phyloP scores from a whole-genome alignment of 257 asterid genomes.

The Nicotiana obtusifolia region DNA sequence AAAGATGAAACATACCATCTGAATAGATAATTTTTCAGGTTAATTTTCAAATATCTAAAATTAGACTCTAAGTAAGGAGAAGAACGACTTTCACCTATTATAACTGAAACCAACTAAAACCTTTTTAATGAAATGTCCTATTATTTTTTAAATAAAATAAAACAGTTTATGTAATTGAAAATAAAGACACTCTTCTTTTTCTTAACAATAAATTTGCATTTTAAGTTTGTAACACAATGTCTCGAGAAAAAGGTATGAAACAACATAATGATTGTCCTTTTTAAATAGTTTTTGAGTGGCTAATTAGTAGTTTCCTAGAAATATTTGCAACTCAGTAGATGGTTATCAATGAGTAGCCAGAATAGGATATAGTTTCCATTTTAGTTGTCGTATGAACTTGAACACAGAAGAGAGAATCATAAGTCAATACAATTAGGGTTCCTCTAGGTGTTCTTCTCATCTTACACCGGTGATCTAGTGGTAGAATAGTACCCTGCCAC shows the following conservation, averaged over 20 bases:
- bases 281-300: not conserved
- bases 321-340: too few relatives aligned
- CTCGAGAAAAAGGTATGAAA: not conserved
- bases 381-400: too few relatives aligned
- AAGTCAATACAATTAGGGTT: accelerated
- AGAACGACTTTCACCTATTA: not conserved
- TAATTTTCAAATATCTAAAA: too few relatives aligned
- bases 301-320: not conserved
- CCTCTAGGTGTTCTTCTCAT: not conserved
- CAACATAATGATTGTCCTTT: not conserved
- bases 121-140: not conserved
- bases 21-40: too few relatives aligned
- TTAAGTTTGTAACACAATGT: not conserved
- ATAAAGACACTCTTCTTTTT: not conserved
- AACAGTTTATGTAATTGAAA: too few relatives aligned
- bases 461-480: constrained; percentile 83
- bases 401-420: too few relatives aligned
- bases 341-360: not conserved
- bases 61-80: too few relatives aligned
- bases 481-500: constrained; percentile 93
- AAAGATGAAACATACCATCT: too few relatives aligned
- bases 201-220: not conserved
- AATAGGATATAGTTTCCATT: too few relatives aligned
- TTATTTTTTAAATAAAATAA: too few relatives aligned
- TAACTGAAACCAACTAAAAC: not conserved